A percentile compares a stretch with the other conserved stretches of the same genome.
phyloP scores from a whole-genome alignment of 768 basidiomycete species.

The Podaxis sp. region DNA sequence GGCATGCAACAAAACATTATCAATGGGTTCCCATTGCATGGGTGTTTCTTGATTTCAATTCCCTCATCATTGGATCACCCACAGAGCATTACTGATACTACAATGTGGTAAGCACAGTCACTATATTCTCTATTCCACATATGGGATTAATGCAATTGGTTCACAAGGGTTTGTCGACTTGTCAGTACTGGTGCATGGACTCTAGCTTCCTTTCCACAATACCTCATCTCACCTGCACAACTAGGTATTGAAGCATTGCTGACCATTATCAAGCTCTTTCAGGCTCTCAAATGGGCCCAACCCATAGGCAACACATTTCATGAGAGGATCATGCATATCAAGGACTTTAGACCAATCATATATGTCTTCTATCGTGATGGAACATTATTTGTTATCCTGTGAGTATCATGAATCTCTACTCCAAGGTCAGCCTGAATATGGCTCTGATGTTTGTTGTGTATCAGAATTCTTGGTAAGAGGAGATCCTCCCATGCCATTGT shows the following conservation, averaged over 20 bases:
- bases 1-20: background rate
- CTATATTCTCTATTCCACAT: background rate
- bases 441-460: background rate
- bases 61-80: too few relatives aligned
- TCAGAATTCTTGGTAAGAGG: background rate
- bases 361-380: background rate
- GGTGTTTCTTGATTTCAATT: background rate
- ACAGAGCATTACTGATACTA: background rate
- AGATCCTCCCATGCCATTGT: background rate
- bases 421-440: background rate
- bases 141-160: background rate
- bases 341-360: background rate
- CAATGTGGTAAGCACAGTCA: background rate
- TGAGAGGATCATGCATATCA: background rate
- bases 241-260: background rate
- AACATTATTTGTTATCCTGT: background rate
- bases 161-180: background rate
- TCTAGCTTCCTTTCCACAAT: background rate
- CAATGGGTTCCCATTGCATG: background rate
- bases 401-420: background rate
- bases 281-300: background rate
- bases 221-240: background rate
- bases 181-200: background rate
- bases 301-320: background rate
- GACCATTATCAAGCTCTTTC: background rate